A percentile compares a stretch with the other conserved stretches of the same genome.
Evolutionary conservation across 495 filamentous ascomycete species (phyloP).

Genomic region (Aspergillus cristatus): DNA sequence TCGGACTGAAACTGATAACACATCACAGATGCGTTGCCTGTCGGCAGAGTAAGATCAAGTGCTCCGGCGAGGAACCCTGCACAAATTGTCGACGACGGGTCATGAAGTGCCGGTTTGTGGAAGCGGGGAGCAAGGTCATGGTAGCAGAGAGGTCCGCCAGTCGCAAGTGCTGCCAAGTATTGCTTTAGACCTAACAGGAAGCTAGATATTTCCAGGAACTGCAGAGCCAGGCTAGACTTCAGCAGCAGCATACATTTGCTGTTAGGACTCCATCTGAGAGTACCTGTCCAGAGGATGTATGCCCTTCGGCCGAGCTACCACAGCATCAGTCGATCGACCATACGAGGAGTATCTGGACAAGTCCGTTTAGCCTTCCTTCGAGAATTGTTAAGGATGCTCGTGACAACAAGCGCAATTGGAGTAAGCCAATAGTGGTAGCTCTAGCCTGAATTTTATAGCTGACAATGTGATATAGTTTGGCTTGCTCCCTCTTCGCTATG

Average conservation of each 20-base stretch:
- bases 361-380: slow-evolving; percentile 14
- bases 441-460: not conserved
- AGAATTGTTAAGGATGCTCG: slow-evolving; percentile 10
- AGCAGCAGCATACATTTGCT: not conserved
- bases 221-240: slow-evolving; percentile 2
- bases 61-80: slow-evolving; percentile 24
- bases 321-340: slow-evolving; percentile 3
- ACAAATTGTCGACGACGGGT: slow-evolving; percentile 19
- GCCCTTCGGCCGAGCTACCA: slow-evolving; percentile 1
- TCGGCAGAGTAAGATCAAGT: slow-evolving; percentile 32
- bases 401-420: slow-evolving; percentile 14
- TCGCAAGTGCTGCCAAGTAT: not conserved
- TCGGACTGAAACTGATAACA: not conserved
- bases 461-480: slow-evolving; percentile 16
- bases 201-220: slow-evolving; percentile 12
- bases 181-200: no score
- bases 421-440: slow-evolving; percentile 7
- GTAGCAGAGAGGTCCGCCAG: slow-evolving; percentile 17
- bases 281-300: not conserved
- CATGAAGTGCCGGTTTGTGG: slow-evolving; percentile 16
- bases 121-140: slow-evolving; percentile 11
- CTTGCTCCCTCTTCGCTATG: slow-evolving; percentile 21
- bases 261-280: slow-evolving; percentile 1
- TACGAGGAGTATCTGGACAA: slow-evolving; percentile 13
- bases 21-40: slow-evolving; percentile 22